A percentile compares a stretch with the other conserved stretches of the same genome.
These are phyloP conservation scores for Nothopassalora personata DNA, from an alignment of 2,329 filamentous ascomycete genomes.

Conservation along the genomic window DNA sequence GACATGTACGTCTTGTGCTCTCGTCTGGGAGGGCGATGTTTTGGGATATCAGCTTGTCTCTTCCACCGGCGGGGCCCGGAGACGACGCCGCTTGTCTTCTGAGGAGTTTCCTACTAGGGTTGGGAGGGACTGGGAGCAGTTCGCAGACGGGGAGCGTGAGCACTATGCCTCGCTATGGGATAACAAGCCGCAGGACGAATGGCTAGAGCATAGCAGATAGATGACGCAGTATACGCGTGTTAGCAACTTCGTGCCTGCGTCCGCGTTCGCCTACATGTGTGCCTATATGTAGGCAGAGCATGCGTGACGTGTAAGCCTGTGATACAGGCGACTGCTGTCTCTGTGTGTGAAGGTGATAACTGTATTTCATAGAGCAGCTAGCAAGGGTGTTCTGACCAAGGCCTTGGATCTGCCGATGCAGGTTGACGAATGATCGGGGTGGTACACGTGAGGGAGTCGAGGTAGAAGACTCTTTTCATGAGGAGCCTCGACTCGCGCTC, in stretches of 20 bases:
- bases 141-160: constrained; percentile 12
- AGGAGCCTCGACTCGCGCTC: neutral
- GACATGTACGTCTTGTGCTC: constrained; percentile 30
- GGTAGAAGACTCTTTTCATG: neutral
- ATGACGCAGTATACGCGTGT: no score
- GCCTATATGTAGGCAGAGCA: no score
- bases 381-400: neutral
- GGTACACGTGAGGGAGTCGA: neutral
- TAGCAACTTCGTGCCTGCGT: no score
- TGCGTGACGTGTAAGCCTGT: neutral
- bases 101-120: neutral
- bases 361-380: neutral
- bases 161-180: constrained; percentile 15
- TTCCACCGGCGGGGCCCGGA: neutral
- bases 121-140: constrained; percentile 9
- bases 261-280: no score
- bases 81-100: neutral
- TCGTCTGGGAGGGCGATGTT: constrained; percentile 36
- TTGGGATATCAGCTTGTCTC: constrained; percentile 36
- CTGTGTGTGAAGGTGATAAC: neutral
- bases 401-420: constrained; percentile 2
- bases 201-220: neutral
- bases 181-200: neutral
- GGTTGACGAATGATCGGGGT: neutral
- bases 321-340: neutral